Conservation (phyloP, 2,329 filamentous ascomycete species). For the Periconia macrospinosa region DNA sequence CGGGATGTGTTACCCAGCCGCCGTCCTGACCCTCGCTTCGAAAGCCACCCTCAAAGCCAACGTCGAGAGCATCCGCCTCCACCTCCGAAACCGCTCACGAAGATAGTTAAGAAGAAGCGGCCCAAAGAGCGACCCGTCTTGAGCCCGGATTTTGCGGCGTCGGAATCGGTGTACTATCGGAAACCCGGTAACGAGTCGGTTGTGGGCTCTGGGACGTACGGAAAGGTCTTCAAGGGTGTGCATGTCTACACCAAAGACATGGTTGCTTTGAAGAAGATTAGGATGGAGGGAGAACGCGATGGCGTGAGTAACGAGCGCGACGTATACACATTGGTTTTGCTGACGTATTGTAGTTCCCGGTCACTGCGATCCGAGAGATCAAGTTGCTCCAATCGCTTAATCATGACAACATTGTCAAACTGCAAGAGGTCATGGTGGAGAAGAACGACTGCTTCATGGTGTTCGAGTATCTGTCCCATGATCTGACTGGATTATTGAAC, state of each 20-base stretch:
- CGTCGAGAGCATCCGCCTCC: constrained; percentile 41
- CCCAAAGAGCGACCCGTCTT: constrained; percentile 72
- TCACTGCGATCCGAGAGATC: constrained; percentile 88
- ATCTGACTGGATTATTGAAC: constrained; percentile 91
- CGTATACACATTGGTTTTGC: constrained; percentile 4
- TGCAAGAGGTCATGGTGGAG: constrained; percentile 96
- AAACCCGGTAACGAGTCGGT: constrained; percentile 98
- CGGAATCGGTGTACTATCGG: constrained; percentile 89
- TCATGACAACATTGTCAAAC: constrained; percentile 78
- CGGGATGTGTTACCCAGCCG: constrained; percentile 31
- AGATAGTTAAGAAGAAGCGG: constrained; percentile 68
- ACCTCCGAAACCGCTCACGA: constrained; percentile 50
- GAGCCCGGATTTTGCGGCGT: constrained; percentile 70
- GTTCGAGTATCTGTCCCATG: constrained; percentile 96
- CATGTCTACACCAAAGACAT: constrained; percentile 86
- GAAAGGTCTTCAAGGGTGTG: constrained; percentile 91
- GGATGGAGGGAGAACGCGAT: constrained; percentile 90
- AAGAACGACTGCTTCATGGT: constrained; percentile 99
- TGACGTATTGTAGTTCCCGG: constrained; percentile 63
- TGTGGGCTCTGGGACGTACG: constrained; percentile 92
- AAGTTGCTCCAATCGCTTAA: constrained; percentile 86
- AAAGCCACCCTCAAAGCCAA: constrained; percentile 39
- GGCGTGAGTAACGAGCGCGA: constrained; percentile 52
- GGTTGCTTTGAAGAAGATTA: constrained; percentile 86
- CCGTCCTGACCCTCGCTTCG: constrained; percentile 24